These are phyloP conservation scores for Casuarina glauca DNA, from an alignment of 306 rosid genomes.

Conservation along the genomic window DNA sequence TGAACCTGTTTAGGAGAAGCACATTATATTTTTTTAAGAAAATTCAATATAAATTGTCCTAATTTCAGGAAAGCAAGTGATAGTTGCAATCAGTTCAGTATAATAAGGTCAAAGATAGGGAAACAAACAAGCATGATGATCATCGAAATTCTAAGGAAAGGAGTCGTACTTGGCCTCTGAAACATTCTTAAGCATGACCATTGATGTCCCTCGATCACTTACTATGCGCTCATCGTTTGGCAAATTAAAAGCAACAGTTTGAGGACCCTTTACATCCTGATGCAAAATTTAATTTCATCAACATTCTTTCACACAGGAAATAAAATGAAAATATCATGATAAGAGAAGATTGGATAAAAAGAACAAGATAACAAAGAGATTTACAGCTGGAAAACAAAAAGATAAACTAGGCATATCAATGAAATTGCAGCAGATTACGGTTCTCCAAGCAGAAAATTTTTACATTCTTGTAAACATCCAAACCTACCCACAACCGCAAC, in stretches of 20 bases:
- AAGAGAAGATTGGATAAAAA: background rate
- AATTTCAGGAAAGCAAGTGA: conserved; percentile 10
- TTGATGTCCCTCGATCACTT: conserved; percentile 83
- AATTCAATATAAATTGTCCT: conserved; percentile 7
- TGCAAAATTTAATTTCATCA: conserved; percentile 24
- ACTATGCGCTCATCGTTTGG: conserved; percentile 95
- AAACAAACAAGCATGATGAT: conserved; percentile 8
- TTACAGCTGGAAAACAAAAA: background rate
- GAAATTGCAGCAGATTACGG: background rate
- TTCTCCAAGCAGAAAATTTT: background rate
- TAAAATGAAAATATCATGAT: background rate
- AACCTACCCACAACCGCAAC: too few species aligned
- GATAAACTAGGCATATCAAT: background rate
- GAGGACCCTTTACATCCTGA: conserved; percentile 98
- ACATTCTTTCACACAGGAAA: conserved; percentile 16
- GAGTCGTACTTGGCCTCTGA: conserved; percentile 86
- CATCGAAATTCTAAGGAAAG: conserved; percentile 21
- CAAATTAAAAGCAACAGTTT: conserved; percentile 92
- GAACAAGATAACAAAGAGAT: background rate
- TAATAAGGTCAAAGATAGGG: background rate
- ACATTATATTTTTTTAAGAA: conserved; percentile 12
- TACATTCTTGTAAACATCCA: background rate
- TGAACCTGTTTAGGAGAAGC: conserved; percentile 60
- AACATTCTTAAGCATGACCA: conserved; percentile 98
- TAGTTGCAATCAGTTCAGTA: conserved; percentile 21